Conservation (phyloP, 805 yeast genomes). For the Nakazawaea wyomingensis region DNA sequence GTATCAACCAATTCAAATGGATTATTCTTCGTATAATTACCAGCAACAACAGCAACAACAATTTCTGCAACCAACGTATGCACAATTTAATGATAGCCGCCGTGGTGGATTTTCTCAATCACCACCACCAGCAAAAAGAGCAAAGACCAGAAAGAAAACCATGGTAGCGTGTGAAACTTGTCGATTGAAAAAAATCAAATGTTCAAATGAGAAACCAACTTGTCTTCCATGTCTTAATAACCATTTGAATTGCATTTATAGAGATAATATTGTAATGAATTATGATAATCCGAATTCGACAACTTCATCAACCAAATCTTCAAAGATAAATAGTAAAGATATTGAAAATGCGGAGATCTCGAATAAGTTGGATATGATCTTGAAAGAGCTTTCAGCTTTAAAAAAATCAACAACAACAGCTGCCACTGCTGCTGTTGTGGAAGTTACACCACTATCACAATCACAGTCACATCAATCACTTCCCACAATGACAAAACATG, state of each 20-base stretch:
- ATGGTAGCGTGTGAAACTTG: slow-evolving; percentile 27
- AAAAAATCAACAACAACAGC: neutral
- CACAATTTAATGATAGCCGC: neutral
- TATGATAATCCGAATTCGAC: neutral
- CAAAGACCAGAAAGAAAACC: slow-evolving; percentile 1
- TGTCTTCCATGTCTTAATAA: slow-evolving; percentile 5
- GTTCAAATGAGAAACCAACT: slow-evolving; percentile 15
- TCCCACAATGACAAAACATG: neutral
- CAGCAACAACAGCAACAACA: neutral
- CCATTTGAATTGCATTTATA: slow-evolving; percentile 6
- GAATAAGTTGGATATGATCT: slow-evolving; percentile 5
- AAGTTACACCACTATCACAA: neutral
- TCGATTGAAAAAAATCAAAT: slow-evolving; percentile 25
- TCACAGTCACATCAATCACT: neutral
- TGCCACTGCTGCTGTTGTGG: neutral
- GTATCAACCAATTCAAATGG: neutral
- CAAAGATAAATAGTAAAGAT: neutral
- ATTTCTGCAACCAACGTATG: neutral
- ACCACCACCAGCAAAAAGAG: neutral
- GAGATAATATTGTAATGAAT: neutral
- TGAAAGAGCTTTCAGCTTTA: slow-evolving; percentile 1
- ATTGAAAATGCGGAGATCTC: neutral
- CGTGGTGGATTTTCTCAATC: neutral
- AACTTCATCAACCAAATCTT: neutral
- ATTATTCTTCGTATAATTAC: too few species aligned